These are phyloP conservation scores for Sicyos edulis DNA, from an alignment of 306 rosid species.

Conservation along the genomic window DNA sequence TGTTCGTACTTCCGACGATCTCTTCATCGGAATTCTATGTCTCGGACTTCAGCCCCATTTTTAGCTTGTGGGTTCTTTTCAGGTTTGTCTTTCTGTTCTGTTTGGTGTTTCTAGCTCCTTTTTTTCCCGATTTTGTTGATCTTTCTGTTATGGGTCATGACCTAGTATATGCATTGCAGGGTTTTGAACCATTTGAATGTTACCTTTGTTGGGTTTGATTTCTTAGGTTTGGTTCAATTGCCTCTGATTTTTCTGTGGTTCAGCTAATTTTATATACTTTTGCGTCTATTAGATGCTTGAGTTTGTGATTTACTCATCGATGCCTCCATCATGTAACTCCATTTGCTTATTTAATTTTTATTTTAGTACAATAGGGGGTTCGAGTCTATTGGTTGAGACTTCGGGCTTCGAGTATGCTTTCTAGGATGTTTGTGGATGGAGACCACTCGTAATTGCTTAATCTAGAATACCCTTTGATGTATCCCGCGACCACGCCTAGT, in stretches of 20 bases:
- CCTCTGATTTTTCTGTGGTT: neutral
- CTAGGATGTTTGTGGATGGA: no score
- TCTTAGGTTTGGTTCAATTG: neutral
- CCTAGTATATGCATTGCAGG: neutral
- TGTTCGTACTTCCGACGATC: neutral
- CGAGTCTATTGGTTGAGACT: no score
- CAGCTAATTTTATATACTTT: neutral
- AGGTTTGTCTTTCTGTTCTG: constrained; percentile 26
- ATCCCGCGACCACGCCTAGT: no score
- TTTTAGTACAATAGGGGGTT: no score
- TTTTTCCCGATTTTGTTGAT: constrained; percentile 4
- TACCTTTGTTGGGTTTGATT: neutral
- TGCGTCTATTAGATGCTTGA: neutral
- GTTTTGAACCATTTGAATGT: neutral
- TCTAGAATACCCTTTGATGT: no score
- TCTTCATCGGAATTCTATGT: constrained; percentile 27
- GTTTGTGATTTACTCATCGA: neutral
- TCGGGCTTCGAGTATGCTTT: no score
- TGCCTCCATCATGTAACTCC: neutral
- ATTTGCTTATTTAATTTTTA: no score
- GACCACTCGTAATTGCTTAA: no score
- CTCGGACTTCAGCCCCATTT: constrained; percentile 25
- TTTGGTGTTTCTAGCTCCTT: neutral
- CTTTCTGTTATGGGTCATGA: neutral
- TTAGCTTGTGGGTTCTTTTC: constrained; percentile 25